Percentiles rank a stretch among this genome's conserved stretches.
These are phyloP conservation scores for Penicillium verhagenii DNA, from an alignment of 495 filamentous ascomycete genomes.

Conservation along the genomic window DNA sequence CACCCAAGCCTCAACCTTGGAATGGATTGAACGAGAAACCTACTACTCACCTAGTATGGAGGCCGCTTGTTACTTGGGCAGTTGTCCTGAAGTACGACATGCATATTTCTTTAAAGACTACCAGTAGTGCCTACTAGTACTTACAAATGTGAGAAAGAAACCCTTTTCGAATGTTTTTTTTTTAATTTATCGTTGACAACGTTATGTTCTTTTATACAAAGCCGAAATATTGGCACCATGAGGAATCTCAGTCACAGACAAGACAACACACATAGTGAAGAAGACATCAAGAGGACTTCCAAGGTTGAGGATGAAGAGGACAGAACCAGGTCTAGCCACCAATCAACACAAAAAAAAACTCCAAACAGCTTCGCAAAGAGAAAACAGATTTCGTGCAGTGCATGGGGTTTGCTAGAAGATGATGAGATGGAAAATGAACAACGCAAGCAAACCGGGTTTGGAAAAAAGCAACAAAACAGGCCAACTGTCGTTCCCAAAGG, in stretches of 20 bases:
- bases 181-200: constrained; percentile 24
- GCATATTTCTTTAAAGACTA: too few species aligned
- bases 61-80: too few species aligned
- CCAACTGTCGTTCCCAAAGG: neutral
- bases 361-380: constrained; percentile 15
- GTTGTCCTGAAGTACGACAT: too few species aligned
- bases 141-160: neutral
- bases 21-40: too few species aligned
- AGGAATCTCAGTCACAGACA: constrained; percentile 17
- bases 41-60: too few species aligned
- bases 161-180: constrained; percentile 20
- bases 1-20: too few species aligned
- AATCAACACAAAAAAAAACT: constrained; percentile 19
- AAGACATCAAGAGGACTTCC: too few species aligned
- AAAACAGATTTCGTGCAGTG: constrained; percentile 19
- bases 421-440: constrained; percentile 5
- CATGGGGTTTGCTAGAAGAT: constrained; percentile 13
- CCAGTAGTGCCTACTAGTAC: too few species aligned
- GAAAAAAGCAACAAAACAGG: neutral
- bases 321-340: constrained; percentile 17
- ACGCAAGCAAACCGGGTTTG: neutral
- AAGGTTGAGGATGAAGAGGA: neutral
- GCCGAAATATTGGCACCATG: constrained; percentile 27
- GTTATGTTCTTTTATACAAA: constrained; percentile 32
- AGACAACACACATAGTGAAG: too few species aligned